phyloP scores from a whole-genome alignment of 176 grass and related monocot genomes.

The Calamus simplicifolius region DNA sequence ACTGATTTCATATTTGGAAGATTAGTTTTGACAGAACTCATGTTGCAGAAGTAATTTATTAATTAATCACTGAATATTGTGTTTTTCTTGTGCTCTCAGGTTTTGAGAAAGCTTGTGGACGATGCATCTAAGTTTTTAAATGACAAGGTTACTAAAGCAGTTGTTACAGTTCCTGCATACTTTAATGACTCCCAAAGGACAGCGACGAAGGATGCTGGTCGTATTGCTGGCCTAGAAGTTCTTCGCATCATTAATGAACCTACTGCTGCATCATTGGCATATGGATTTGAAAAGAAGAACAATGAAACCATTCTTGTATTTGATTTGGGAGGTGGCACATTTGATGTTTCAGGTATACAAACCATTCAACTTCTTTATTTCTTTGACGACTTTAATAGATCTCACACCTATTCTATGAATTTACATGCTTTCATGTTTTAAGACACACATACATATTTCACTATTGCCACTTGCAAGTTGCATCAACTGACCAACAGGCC shows the following conservation, averaged over 20 bases:
- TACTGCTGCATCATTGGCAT: slow-evolving; percentile 53
- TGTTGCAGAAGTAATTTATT: no score
- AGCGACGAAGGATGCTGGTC: slow-evolving; percentile 74
- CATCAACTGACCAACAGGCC: no score
- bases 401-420: no score
- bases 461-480: no score
- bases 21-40: no score
- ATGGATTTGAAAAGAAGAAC: slow-evolving; percentile 80
- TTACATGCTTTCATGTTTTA: no score
- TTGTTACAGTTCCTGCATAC: slow-evolving; percentile 63
- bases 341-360: slow-evolving; percentile 63
- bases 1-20: no score
- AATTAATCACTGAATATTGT: no score
- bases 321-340: slow-evolving; percentile 67
- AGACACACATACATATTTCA: no score
- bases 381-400: background rate
- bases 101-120: slow-evolving; percentile 60
- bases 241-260: slow-evolving; percentile 79
- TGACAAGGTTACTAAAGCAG: slow-evolving; percentile 73
- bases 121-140: slow-evolving; percentile 78
- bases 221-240: slow-evolving; percentile 68
- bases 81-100: slow-evolving; percentile 15
- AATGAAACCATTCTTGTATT: slow-evolving; percentile 78
- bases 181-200: slow-evolving; percentile 81
- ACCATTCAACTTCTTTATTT: background rate